These are phyloP conservation scores for Collybia sordida DNA, from an alignment of 768 basidiomycete species.

Conservation along the genomic window DNA sequence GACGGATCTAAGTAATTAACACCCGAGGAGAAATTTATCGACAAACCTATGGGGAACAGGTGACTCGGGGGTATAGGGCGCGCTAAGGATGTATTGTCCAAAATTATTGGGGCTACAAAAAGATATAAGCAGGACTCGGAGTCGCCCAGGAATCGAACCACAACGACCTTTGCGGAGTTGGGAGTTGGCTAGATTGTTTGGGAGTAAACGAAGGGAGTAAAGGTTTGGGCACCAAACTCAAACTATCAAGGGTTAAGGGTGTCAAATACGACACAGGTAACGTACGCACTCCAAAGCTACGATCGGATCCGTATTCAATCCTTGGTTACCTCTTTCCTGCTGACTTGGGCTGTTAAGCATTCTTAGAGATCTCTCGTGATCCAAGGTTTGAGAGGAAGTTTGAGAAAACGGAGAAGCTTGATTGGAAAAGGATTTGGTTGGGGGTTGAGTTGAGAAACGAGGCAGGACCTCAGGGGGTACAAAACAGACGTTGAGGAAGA, in stretches of 20 bases:
- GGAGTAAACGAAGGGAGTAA: conserved; percentile 20
- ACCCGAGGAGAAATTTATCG: background rate
- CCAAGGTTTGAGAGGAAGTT: background rate
- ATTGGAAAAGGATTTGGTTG: conserved; percentile 2
- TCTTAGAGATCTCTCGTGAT: conserved; percentile 7
- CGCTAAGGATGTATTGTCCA: conserved; percentile 21
- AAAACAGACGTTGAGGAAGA: conserved; percentile 5
- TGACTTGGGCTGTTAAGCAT: conserved; percentile 2
- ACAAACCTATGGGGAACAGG: conserved; percentile 23
- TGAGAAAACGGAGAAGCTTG: background rate
- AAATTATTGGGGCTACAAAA: conserved; percentile 26
- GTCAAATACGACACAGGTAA: background rate
- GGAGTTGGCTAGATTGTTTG: conserved; percentile 30
- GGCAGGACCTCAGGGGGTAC: conserved; percentile 6
- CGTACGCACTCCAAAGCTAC: no score
- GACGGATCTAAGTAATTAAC: background rate
- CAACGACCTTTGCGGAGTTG: conserved; percentile 31
- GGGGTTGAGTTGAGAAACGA: conserved; percentile 5
- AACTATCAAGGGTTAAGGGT: conserved; percentile 10
- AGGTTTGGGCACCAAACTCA: conserved; percentile 11
- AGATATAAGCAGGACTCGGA: background rate
- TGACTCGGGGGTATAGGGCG: conserved; percentile 24
- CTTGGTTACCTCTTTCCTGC: conserved; percentile 7
- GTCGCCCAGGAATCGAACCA: background rate
- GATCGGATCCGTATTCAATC: conserved; percentile 5